A percentile compares a stretch with the other conserved stretches of the same genome.
Conservation (phyloP, 306 rosid genomes). For the Biancaea sappan region DNA sequence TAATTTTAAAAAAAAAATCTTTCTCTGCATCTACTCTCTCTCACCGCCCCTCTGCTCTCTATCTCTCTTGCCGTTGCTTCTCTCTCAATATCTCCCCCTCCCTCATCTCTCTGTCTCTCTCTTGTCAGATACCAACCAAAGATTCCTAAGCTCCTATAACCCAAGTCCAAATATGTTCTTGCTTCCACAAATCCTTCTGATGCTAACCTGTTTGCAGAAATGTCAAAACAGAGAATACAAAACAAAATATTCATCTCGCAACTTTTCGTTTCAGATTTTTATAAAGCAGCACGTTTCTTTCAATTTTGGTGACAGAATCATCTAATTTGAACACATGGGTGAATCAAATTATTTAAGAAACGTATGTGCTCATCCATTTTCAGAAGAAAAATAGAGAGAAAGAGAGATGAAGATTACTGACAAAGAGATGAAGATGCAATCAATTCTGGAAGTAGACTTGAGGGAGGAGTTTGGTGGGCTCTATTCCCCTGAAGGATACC, state of each 20-base stretch:
- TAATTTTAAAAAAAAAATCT: no score
- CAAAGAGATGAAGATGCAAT: slow-evolving; percentile 88
- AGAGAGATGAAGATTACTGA: slow-evolving; percentile 38
- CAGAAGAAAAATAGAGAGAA: background rate
- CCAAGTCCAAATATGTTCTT: slow-evolving; percentile 71
- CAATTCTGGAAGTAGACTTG: no score
- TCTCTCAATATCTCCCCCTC: no score
- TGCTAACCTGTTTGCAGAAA: slow-evolving; percentile 48
- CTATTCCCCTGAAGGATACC: no score
- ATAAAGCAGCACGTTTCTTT: background rate
- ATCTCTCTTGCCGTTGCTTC: no score
- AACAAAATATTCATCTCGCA: background rate
- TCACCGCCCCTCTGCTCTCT: no score
- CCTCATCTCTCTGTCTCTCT: no score
- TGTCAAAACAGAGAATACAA: slow-evolving; percentile 4
- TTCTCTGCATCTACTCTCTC: no score
- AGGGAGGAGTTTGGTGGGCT: no score
- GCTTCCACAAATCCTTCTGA: slow-evolving; percentile 48
- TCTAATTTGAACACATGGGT: background rate
- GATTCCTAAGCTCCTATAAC: slow-evolving; percentile 60
- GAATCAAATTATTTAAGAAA: background rate
- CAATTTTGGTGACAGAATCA: slow-evolving; percentile 20
- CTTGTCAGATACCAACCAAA: slow-evolving; percentile 65
- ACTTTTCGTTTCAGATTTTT: background rate
- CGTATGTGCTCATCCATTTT: background rate